Evolutionary conservation across 2,329 filamentous ascomycete species (phyloP).

Genomic region (Laburnicola sp.): DNA sequence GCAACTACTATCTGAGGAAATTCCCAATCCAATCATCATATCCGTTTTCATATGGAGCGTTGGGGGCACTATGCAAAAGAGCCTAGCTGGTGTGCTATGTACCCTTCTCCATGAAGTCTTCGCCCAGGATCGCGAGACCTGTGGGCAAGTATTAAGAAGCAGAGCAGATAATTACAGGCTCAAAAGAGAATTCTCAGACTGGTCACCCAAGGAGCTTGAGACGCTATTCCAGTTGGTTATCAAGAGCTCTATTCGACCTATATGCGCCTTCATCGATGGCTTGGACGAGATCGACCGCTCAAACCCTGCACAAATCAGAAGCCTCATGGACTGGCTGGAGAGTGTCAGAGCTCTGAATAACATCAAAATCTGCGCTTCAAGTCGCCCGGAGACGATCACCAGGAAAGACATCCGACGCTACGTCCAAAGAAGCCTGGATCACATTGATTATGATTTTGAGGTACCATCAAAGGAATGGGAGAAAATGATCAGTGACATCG

Average conservation of each 20-base stretch:
- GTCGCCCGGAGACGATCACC: neutral
- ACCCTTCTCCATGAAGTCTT: neutral
- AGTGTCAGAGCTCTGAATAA: neutral
- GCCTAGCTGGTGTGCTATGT: neutral
- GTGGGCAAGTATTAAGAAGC: neutral
- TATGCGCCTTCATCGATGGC: slow-evolving; percentile 1
- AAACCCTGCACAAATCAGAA: neutral
- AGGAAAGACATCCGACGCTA: neutral
- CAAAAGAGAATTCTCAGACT: neutral
- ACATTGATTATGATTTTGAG: neutral
- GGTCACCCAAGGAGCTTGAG: neutral
- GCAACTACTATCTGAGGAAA: neutral
- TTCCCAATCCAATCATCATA: neutral
- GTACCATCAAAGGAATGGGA: neutral
- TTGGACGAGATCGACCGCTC: neutral
- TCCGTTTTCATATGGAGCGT: slow-evolving; percentile 1
- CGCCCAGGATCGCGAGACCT: neutral
- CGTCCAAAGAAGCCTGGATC: neutral
- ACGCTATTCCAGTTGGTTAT: neutral
- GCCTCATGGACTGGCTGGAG: neutral
- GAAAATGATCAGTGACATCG: neutral
- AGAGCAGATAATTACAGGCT: neutral
- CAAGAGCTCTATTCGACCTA: neutral
- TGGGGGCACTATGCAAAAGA: neutral
- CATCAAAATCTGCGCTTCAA: neutral